Evolutionary conservation across 495 filamentous ascomycete species (phyloP), one percentile per base, ranked within the genome.

Genomic region (Trichoderma gamsii): DNA sequence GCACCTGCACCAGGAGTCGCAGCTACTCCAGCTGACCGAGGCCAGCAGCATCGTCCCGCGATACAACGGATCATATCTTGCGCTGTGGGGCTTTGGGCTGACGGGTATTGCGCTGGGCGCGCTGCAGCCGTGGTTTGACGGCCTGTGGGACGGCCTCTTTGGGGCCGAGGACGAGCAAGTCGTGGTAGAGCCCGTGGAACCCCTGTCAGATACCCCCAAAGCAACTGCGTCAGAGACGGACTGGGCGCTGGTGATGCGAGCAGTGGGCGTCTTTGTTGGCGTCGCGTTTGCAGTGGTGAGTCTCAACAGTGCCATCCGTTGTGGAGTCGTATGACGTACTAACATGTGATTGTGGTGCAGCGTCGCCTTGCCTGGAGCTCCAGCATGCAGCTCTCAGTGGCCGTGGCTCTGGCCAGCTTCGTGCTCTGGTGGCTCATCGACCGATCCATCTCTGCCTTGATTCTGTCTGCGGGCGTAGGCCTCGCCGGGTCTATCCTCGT

Each of bases 401-500:
- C 93, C 1, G 88, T 99, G 11, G 91, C 93, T 4, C 88, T 98
- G 66, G 92, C 89, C 6, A 99, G 98, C 73, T 93, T 95, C 4
- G 91, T 94, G 27, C 81, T 99, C 29, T 99, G 95, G 95, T 98
- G 96, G 75, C 81, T 98, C 29, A 88, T 99, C 73, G 95, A 99
- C 80, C 90, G 94, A 56, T 92, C 92, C 29, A 88, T 86, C 72
- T 84, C 91, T 16, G 95, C 95, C 21, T 92, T 97, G 75, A 69
- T 92, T 51, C 80, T 97, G 56, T 90, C 90, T 0, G 79, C 86
- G 5, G 73, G 86, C 0, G 88, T 95, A n/a, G 89, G 90, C 2
- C 65, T 94, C 66, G 77, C 80, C 3, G 94, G 94, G 5, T 90
- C 92, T 51, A 85, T 84, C 12, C 73, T 90, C n/a, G 77, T 95